A percentile compares a stretch with the other conserved stretches of the same genome.
phyloP scores from a whole-genome alignment of 805 yeast species.

The Suhomyces prunicola region DNA sequence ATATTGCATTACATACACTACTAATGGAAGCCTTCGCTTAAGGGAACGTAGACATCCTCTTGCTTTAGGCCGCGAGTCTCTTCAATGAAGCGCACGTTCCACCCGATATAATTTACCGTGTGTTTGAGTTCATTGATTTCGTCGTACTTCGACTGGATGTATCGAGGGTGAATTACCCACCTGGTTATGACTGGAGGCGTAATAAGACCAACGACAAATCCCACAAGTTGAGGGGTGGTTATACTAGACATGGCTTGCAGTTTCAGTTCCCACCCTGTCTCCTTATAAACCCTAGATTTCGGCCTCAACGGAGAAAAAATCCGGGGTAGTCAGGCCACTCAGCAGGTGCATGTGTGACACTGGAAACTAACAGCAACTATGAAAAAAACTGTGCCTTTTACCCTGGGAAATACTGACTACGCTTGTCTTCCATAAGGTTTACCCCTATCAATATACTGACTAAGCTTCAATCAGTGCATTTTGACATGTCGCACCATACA shows the following conservation, averaged over 20 bases:
- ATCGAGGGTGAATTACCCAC: slow-evolving; percentile 22
- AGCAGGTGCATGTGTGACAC: neutral
- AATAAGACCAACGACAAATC: slow-evolving; percentile 27
- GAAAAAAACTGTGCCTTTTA: no score
- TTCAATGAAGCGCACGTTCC: slow-evolving; percentile 32
- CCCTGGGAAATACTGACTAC: neutral
- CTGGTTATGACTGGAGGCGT: slow-evolving; percentile 31
- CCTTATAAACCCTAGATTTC: neutral
- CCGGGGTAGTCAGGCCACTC: neutral
- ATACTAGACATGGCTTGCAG: neutral
- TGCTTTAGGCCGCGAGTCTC: slow-evolving; percentile 26
- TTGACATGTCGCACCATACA: neutral
- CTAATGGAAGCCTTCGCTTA: neutral
- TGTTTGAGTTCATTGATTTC: slow-evolving; percentile 31
- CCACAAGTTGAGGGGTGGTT: slow-evolving; percentile 7
- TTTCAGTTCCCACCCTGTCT: neutral
- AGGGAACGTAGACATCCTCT: slow-evolving; percentile 28
- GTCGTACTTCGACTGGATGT: slow-evolving; percentile 20
- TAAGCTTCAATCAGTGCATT: no score
- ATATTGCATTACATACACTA: neutral
- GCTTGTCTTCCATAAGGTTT: neutral
- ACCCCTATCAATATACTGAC: no score
- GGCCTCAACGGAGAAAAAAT: neutral
- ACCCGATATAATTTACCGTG: slow-evolving; percentile 32
- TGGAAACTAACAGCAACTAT: no score